phyloP scores from a whole-genome alignment of 148 eudicot species.

The Fagopyrum tataricum region DNA sequence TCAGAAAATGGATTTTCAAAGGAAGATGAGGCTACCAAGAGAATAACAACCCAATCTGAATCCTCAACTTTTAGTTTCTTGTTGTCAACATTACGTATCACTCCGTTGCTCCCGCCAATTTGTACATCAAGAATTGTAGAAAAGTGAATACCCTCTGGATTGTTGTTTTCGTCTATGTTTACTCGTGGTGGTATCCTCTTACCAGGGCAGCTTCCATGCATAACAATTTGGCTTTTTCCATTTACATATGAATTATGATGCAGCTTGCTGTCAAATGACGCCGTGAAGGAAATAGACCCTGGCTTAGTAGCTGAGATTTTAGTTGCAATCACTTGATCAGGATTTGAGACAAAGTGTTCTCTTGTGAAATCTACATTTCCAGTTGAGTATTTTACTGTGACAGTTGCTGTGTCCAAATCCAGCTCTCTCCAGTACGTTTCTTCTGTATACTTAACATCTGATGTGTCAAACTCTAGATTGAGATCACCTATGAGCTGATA shows the following conservation, averaged over 20 bases:
- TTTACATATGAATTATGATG: constrained; percentile 43
- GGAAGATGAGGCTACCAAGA: constrained; percentile 59
- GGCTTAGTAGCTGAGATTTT: constrained; percentile 61
- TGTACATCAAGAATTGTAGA: constrained; percentile 54
- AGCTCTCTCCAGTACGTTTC: constrained; percentile 57
- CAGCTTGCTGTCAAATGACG: constrained; percentile 55
- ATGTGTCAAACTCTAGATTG: constrained; percentile 58
- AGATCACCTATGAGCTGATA: constrained; percentile 89
- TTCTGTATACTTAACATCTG: constrained; percentile 27
- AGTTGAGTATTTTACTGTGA: constrained; percentile 51
- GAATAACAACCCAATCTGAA: constrained; percentile 65
- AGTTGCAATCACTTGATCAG: constrained; percentile 68
- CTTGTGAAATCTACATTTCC: constrained; percentile 53
- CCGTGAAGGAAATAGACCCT: constrained; percentile 56
- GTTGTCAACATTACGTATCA: constrained; percentile 33
- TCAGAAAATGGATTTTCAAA: constrained; percentile 65
- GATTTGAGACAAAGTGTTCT: constrained; percentile 72
- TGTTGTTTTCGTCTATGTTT: constrained; percentile 18
- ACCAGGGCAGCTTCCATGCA: constrained; percentile 76
- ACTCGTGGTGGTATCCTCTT: constrained; percentile 26
- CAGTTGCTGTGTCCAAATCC: constrained; percentile 77
- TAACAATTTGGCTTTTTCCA: constrained; percentile 52
- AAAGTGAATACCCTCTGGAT: constrained; percentile 62
- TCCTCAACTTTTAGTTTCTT: constrained; percentile 53
- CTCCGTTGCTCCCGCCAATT: constrained; percentile 35